A percentile compares a stretch with the other conserved stretches of the same genome.
These are phyloP conservation scores for Theobroma cacao DNA, from an alignment of 345 rosid genomes.

Conservation along the genomic window DNA sequence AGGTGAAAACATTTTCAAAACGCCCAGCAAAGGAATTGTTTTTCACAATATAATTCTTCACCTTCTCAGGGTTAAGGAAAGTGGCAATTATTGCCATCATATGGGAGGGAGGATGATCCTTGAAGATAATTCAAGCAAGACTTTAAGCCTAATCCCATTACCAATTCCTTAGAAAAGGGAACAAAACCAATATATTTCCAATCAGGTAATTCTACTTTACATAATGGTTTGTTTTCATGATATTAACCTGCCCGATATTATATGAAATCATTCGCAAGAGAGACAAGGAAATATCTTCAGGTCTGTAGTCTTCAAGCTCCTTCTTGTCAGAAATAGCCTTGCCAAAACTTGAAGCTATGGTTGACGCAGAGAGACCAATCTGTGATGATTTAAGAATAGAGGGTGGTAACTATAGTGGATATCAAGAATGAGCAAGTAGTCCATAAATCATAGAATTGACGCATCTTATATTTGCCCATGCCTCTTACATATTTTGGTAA, in stretches of 20 bases:
- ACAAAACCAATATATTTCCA: background rate
- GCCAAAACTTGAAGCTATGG: constrained; percentile 98
- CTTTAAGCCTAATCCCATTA: background rate
- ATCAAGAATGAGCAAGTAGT: background rate
- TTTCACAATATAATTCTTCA: background rate
- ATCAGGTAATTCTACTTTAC: background rate
- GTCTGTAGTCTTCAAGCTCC: constrained; percentile 89
- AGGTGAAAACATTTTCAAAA: background rate
- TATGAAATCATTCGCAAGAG: constrained; percentile 98
- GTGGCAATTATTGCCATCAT: background rate
- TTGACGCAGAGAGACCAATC: constrained; percentile 78
- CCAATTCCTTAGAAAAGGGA: background rate
- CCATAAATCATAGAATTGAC: background rate
- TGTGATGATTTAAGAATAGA: background rate
- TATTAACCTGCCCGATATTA: constrained; percentile 90
- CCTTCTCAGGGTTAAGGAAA: background rate
- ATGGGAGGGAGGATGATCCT: background rate
- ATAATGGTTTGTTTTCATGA: background rate
- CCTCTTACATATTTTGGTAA: constrained; percentile 9
- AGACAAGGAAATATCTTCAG: constrained; percentile 95
- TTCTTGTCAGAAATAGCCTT: constrained; percentile 90
- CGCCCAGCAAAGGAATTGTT: background rate
- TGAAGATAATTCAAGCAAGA: background rate
- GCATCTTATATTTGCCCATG: background rate
- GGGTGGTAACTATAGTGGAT: background rate